Conservation (phyloP, 768 basidiomycete genomes). For the Boletus reticulatus region DNA sequence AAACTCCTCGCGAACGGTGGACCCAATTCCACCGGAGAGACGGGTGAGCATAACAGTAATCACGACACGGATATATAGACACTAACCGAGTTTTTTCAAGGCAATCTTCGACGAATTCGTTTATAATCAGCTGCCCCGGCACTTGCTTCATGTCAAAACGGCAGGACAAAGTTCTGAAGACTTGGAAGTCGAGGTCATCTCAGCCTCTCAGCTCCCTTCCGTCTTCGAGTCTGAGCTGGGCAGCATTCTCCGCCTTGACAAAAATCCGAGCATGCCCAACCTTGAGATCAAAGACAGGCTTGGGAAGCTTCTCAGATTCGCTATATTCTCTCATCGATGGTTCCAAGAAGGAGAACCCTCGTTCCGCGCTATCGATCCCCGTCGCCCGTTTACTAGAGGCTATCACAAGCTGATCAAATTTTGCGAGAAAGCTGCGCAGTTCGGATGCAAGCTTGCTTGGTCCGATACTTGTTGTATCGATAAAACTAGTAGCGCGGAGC, state of each 20-base stretch:
- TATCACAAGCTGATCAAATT: constrained; percentile 12
- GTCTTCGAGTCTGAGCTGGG: constrained; percentile 7
- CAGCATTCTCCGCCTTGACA: constrained; percentile 1
- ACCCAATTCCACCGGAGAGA: constrained; percentile 5
- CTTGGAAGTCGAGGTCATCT: constrained; percentile 5
- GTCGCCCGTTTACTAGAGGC: constrained; percentile 5
- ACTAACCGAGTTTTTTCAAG: not conserved
- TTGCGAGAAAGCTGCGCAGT: constrained; percentile 4
- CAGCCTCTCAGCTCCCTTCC: constrained; percentile 1
- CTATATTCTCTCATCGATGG: constrained; percentile 19
- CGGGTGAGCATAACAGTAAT: constrained; percentile 4
- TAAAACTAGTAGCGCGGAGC: constrained; percentile 14
- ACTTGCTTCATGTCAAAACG: constrained; percentile 4
- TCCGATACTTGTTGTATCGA: constrained; percentile 16
- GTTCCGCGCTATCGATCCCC: not conserved
- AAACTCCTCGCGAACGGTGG: not conserved
- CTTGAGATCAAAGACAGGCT: constrained; percentile 1
- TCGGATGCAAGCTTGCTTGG: constrained; percentile 15
- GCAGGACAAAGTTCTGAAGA: not conserved
- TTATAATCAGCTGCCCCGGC: constrained; percentile 9
- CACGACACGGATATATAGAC: too few species aligned
- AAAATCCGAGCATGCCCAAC: not conserved
- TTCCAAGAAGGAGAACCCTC: constrained; percentile 7
- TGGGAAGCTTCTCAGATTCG: constrained; percentile 4
- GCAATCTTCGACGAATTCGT: constrained; percentile 14